These are phyloP conservation scores for Oryza longistaminata DNA, from an alignment of 176 grass and related monocot species.

Conservation along the genomic window DNA sequence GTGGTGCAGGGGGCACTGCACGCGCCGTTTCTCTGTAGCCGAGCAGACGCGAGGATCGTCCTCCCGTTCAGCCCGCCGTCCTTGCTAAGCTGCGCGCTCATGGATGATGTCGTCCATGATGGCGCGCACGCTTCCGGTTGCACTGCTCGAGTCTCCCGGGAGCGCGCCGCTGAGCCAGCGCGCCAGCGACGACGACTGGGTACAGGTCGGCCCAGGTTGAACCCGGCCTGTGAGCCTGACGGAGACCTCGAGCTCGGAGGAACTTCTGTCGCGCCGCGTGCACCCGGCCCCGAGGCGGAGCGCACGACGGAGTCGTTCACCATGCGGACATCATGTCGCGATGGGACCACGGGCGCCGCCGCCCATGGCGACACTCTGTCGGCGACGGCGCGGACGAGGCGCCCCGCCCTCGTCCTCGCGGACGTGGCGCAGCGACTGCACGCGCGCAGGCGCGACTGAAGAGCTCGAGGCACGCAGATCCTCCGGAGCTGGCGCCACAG, in stretches of 20 bases:
- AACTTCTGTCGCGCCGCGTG: slow-evolving; percentile 39
- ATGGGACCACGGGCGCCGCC: not conserved
- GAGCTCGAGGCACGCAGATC: slow-evolving; percentile 40
- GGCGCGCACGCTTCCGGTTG: not conserved
- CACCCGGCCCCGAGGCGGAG: slow-evolving; percentile 16
- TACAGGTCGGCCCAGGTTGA: slow-evolving; percentile 42
- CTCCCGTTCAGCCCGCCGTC: not conserved
- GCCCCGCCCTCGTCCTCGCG: slow-evolving; percentile 18
- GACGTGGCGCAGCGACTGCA: slow-evolving; percentile 17
- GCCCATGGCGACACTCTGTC: not conserved
- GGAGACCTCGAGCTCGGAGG: not conserved
- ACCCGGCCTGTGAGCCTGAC: not conserved
- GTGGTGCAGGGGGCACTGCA: no score
- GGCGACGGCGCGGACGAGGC: slow-evolving; percentile 30
- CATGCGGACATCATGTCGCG: not conserved
- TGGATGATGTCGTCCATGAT: slow-evolving; percentile 42
- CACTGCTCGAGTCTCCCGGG: not conserved
- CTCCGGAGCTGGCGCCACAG: slow-evolving; percentile 41
- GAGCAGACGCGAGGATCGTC: slow-evolving; percentile 37
- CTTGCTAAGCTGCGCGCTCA: not conserved
- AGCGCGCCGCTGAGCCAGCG: slow-evolving; percentile 11
- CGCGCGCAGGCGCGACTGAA: slow-evolving; percentile 35
- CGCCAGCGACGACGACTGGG: slow-evolving; percentile 23
- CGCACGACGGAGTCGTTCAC: slow-evolving; percentile 16
- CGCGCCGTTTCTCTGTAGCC: no score